These are phyloP conservation scores for Penicillium hesseltinei DNA, from an alignment of 2,329 filamentous ascomycete species.

Conservation along the genomic window DNA sequence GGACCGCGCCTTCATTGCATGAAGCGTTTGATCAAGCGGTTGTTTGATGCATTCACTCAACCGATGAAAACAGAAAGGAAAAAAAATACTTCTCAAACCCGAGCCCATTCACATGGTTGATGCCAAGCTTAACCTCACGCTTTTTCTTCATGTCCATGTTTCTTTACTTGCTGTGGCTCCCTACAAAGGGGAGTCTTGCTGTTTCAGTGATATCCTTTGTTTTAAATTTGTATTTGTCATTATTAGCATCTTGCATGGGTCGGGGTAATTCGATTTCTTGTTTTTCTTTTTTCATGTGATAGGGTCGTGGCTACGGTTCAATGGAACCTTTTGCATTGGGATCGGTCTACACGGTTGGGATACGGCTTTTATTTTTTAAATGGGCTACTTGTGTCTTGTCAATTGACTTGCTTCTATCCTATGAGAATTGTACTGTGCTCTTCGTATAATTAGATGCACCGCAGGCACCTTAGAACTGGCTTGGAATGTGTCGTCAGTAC, in stretches of 20 bases:
- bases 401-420: conserved; percentile 15
- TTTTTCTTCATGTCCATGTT: conserved; percentile 4
- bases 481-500: background rate
- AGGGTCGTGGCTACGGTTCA: conserved; percentile 10
- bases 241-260: conserved; percentile 26
- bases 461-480: background rate
- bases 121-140: background rate
- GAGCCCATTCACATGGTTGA: background rate
- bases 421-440: background rate
- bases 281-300: conserved; percentile 10
- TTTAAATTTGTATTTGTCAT: conserved; percentile 9
- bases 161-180: background rate
- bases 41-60: background rate
- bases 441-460: conserved; percentile 2
- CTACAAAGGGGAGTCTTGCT: conserved; percentile 10
- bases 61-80: background rate
- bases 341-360: conserved; percentile 24
- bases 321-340: conserved; percentile 21
- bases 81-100: background rate
- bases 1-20: conserved; percentile 53
- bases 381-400: conserved; percentile 4
- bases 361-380: conserved; percentile 8
- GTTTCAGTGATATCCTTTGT: conserved; percentile 22
- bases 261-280: conserved; percentile 18
- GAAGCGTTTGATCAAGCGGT: conserved; percentile 2